These are phyloP conservation scores for Aegilops sharonensis DNA, from an alignment of 176 grass and related monocot species.

Conservation along the genomic window DNA sequence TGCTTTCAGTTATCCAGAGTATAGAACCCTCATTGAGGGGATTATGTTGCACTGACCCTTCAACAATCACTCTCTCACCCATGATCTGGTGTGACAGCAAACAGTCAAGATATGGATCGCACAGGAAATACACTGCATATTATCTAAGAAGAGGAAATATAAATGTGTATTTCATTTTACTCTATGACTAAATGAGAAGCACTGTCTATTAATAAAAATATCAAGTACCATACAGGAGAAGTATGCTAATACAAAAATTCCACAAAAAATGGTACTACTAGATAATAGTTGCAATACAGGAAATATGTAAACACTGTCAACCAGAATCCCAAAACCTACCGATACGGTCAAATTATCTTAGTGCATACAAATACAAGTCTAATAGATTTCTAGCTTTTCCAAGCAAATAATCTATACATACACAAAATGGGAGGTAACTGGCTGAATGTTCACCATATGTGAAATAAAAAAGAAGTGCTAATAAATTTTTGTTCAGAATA, in stretches of 20 bases:
- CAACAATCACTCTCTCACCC: conserved; percentile 75
- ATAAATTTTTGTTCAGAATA: neutral
- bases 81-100: conserved; percentile 54
- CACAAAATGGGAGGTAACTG: neutral
- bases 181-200: neutral
- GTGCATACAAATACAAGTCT: neutral
- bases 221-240: neutral
- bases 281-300: neutral
- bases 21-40: conserved; percentile 87
- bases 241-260: conserved; percentile 8
- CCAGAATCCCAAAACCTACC: neutral
- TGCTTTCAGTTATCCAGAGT: conserved; percentile 88
- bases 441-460: conserved; percentile 14
- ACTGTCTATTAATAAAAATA: neutral
- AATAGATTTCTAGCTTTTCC: conserved; percentile 10
- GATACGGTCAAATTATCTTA: neutral
- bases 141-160: neutral
- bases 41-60: conserved; percentile 76
- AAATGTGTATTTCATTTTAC: neutral
- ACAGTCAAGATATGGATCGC: conserved; percentile 11
- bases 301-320: neutral
- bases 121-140: neutral
- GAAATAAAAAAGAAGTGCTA: conserved; percentile 6
- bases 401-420: neutral
- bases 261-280: neutral